Evolutionary conservation across 2,329 filamentous ascomycete genomes (phyloP).

Genomic region (Fusarium sp.): DNA sequence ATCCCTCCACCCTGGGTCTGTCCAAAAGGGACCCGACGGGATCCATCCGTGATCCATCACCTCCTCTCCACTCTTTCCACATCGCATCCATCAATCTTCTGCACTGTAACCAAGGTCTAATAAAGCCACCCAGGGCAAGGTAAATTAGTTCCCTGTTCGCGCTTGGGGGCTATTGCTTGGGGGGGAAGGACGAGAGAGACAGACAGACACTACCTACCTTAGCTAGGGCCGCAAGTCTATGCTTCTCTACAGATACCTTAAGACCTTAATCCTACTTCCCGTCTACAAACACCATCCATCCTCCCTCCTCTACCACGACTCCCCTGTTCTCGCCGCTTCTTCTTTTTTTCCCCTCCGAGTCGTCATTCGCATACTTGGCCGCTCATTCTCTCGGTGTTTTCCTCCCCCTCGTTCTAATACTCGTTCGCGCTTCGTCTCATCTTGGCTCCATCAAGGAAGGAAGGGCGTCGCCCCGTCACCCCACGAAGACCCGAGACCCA

Average conservation of each 20-base stretch:
- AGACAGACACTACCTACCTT: conserved; percentile 12
- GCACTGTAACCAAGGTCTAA: conserved; percentile 34
- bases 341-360: background rate
- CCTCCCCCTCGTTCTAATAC: background rate
- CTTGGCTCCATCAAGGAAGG: conserved; percentile 7
- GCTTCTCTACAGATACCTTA: background rate
- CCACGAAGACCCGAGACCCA: conserved; percentile 28
- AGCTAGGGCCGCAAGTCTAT: conserved; percentile 18
- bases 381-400: conserved; percentile 18
- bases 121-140: conserved; percentile 34
- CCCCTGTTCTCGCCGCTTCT: background rate
- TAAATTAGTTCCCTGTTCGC: conserved; percentile 43
- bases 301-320: conserved; percentile 5
- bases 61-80: conserved; percentile 38
- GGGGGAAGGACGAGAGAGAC: background rate
- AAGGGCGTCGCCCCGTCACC: conserved; percentile 30
- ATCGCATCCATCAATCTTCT: conserved; percentile 38
- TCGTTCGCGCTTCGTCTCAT: conserved; percentile 1
- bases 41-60: conserved; percentile 34
- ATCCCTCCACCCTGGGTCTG: conserved; percentile 23
- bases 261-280: conserved; percentile 36
- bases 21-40: conserved; percentile 30
- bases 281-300: conserved; percentile 23
- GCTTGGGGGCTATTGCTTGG: conserved; percentile 30
- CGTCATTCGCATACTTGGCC: conserved; percentile 18